phyloP scores from a whole-genome alignment of 2,329 filamentous ascomycete species.

The Colletotrichum tropicicola region DNA sequence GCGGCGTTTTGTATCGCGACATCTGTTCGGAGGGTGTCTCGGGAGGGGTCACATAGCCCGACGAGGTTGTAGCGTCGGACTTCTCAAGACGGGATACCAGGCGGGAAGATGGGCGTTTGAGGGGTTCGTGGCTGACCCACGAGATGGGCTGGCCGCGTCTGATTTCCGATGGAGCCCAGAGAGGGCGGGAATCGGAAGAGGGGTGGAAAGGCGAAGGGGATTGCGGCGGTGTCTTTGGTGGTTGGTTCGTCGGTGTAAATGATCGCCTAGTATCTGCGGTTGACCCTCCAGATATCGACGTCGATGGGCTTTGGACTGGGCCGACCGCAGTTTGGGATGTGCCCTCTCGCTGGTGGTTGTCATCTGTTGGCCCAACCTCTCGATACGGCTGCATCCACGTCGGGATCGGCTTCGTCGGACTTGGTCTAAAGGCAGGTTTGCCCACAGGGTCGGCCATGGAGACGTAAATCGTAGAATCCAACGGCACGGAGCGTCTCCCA shows the following conservation, averaged over 20 bases:
- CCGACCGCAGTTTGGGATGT: not conserved
- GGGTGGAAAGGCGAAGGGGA: not conserved
- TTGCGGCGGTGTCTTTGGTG: slow-evolving; percentile 3
- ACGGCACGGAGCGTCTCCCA: slow-evolving; percentile 8
- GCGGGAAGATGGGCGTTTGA: slow-evolving; percentile 49
- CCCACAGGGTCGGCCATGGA: slow-evolving; percentile 59
- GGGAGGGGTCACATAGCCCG: slow-evolving; percentile 40
- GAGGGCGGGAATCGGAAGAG: not conserved
- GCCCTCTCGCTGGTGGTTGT: not conserved
- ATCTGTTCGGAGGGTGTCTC: slow-evolving; percentile 35
- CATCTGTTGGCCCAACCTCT: slow-evolving; percentile 26
- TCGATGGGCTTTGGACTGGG: not conserved
- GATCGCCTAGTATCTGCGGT: slow-evolving; percentile 1
- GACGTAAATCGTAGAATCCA: slow-evolving; percentile 54
- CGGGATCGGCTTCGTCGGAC: slow-evolving; percentile 61
- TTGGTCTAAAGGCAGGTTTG: slow-evolving; percentile 55
- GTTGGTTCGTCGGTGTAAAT: not conserved
- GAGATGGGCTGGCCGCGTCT: slow-evolving; percentile 33
- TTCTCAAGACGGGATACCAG: slow-evolving; percentile 32
- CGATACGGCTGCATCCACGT: slow-evolving; percentile 49
- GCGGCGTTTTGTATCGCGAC: not conserved
- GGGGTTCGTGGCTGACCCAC: slow-evolving; percentile 47
- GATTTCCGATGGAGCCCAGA: not conserved
- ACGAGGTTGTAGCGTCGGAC: slow-evolving; percentile 34
- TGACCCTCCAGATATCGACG: slow-evolving; percentile 3